Base-by-base conservation (phyloP, 805 yeast species). In the Wickerhamiella kazuoi region DNA sequence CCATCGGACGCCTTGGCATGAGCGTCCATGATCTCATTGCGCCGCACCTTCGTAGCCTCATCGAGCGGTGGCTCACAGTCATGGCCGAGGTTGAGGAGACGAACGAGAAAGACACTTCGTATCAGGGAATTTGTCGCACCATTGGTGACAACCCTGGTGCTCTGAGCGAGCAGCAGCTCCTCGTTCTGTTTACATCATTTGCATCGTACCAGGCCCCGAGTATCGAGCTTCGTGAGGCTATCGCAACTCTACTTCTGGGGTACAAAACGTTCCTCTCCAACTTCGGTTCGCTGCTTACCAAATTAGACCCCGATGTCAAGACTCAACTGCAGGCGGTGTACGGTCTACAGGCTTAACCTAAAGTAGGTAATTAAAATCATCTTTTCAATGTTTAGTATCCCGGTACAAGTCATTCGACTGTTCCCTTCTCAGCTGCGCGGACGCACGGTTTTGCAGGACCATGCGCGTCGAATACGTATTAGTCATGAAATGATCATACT, bases 91-190 rank as follows among this genome's bases (percentile, higher is more conserved):
- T 83, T 40, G 76, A 73, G 33, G 90, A 81, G 47, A 76, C 84
- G 42, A 79, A 76, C 39, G 98, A 90, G 56, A 90, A 90, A 59
- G 93, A 81, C 45, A 69, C 84, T 9, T 78, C 93, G 2, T 82
- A 79, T 54, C 67, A 68, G 48, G 98, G 98, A 2, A 79, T 90
- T 74, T 68, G 84, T 53, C 71, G 69, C 41, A 69, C 75, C 23
- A 63, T 87, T 15, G 65, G 67, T 29, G 54, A 59, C n/a, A 76
- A 78, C 50, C 94, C 94, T 2, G 65, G 68, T 26, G 79, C 75
- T 0, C 60, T 81, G 35, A 55, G 60, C 24, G 70, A 63, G 44
- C 57, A 57, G 15, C 64, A 52, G 11, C 46, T 54, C 29, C 42
- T 30, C 24, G 41, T 34, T 32, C 40, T 52, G n/a, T 36, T 50